These are phyloP conservation scores for Hypoxylon perforatum DNA, from an alignment of 495 filamentous ascomycete species.

Conservation along the genomic window DNA sequence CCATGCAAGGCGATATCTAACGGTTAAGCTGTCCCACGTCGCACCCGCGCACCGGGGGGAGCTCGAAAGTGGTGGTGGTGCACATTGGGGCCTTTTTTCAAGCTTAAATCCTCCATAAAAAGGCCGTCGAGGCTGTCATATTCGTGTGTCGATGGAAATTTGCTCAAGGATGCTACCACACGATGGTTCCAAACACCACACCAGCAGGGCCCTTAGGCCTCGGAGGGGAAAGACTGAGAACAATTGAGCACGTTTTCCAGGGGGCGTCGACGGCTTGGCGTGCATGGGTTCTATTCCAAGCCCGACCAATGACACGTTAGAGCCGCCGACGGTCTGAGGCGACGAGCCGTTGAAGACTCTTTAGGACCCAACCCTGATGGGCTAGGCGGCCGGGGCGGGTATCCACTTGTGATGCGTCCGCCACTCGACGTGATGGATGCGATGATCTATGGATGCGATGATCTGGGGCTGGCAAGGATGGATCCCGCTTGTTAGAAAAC, in stretches of 20 bases:
- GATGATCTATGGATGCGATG: constrained; percentile 24
- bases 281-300: constrained; percentile 19
- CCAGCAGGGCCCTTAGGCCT: constrained; percentile 11
- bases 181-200: constrained; percentile 28
- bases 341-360: constrained; percentile 28
- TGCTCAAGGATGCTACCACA: constrained; percentile 38
- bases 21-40: constrained; percentile 19
- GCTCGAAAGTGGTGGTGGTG: no score
- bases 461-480: constrained; percentile 15
- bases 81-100: constrained; percentile 7
- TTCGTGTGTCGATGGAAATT: constrained; percentile 26
- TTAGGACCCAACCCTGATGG: constrained; percentile 29
- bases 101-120: constrained; percentile 4
- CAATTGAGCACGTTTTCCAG: constrained; percentile 48
- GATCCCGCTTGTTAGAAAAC: not conserved
- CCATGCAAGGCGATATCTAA: constrained; percentile 7
- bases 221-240: constrained; percentile 42
- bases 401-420: constrained; percentile 36
- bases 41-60: constrained; percentile 23
- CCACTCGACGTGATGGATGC: constrained; percentile 2
- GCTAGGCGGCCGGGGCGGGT: constrained; percentile 12
- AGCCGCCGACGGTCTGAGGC: constrained; percentile 23
- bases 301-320: constrained; percentile 19
- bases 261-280: constrained; percentile 28
- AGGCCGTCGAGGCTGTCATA: constrained; percentile 12